Evolutionary conservation across 1,139 yeast genomes (phyloP).

Genomic region (Magnusiomyces suaveolens): DNA sequence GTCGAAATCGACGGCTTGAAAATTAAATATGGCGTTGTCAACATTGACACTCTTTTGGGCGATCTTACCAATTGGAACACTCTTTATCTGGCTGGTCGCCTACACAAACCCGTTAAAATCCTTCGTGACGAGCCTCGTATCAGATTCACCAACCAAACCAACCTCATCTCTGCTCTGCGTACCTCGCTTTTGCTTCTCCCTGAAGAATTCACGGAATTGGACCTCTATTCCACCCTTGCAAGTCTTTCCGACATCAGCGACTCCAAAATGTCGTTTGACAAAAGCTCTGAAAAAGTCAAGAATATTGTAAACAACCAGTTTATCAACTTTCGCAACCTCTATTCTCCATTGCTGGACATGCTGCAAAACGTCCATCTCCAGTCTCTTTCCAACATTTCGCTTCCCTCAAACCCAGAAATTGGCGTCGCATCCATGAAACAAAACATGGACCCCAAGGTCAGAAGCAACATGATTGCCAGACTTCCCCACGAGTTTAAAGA

Average conservation of each 20-base stretch:
- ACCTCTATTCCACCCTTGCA: conserved; percentile 69
- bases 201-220: conserved; percentile 46
- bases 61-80: conserved; percentile 80
- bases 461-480: conserved; percentile 34
- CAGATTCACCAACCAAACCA: conserved; percentile 60
- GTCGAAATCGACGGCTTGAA: conserved; percentile 53
- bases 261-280: conserved; percentile 76
- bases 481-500: conserved; percentile 46
- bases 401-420: conserved; percentile 18
- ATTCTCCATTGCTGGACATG: conserved; percentile 57
- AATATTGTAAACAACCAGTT: conserved; percentile 79
- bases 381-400: conserved; percentile 14
- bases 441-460: conserved; percentile 30
- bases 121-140: conserved; percentile 54
- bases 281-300: conserved; percentile 76
- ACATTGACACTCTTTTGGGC: conserved; percentile 46
- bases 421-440: conserved; percentile 29
- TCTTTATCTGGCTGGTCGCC: conserved; percentile 80
- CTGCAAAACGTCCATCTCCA: conserved; percentile 30
- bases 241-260: conserved; percentile 87
- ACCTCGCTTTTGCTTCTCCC: conserved; percentile 56
- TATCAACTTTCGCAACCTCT: conserved; percentile 55
- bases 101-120: conserved; percentile 87
- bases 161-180: conserved; percentile 68
- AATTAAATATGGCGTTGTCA: conserved; percentile 82